phyloP scores from a whole-genome alignment of 768 basidiomycete genomes.

The Filobasidium floriforme region DNA sequence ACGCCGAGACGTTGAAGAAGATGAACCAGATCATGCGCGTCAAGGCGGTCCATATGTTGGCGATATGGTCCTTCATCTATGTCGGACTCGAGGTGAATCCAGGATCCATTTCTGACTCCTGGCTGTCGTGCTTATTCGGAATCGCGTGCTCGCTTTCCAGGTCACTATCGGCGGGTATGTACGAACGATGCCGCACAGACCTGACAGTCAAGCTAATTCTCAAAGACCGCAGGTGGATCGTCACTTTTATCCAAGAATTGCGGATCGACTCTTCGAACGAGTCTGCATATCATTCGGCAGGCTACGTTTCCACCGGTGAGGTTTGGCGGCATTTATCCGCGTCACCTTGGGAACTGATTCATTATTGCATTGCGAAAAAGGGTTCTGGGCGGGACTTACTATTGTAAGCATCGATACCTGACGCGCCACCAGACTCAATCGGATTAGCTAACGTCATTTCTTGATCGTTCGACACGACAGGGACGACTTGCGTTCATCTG shows the following conservation, averaged over 20 bases:
- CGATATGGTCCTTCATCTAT: background rate
- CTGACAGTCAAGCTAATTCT: too few species aligned
- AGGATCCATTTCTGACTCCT: background rate
- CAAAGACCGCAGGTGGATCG: background rate
- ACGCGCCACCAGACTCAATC: too few species aligned
- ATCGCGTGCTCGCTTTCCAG: slow-evolving; percentile 21
- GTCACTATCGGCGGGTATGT: background rate
- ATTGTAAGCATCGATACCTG: slow-evolving; percentile 34
- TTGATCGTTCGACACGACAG: too few species aligned
- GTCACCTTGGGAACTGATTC: background rate
- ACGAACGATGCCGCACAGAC: too few species aligned
- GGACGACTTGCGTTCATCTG: slow-evolving; percentile 53
- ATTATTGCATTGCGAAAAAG: slow-evolving; percentile 10
- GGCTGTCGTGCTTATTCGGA: background rate
- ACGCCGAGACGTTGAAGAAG: background rate
- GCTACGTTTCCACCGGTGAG: slow-evolving; percentile 37
- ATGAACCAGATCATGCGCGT: background rate
- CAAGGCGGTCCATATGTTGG: background rate
- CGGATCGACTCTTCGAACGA: slow-evolving; percentile 21
- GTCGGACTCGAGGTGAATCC: background rate
- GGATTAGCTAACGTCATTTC: too few species aligned
- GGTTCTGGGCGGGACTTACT: slow-evolving; percentile 49
- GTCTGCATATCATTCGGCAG: slow-evolving; percentile 25
- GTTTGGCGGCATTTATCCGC: background rate
- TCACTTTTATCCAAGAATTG: slow-evolving; percentile 31